Evolutionary conservation across 495 filamentous ascomycete species (phyloP).

Genomic region (Penicillium crystallinum): DNA sequence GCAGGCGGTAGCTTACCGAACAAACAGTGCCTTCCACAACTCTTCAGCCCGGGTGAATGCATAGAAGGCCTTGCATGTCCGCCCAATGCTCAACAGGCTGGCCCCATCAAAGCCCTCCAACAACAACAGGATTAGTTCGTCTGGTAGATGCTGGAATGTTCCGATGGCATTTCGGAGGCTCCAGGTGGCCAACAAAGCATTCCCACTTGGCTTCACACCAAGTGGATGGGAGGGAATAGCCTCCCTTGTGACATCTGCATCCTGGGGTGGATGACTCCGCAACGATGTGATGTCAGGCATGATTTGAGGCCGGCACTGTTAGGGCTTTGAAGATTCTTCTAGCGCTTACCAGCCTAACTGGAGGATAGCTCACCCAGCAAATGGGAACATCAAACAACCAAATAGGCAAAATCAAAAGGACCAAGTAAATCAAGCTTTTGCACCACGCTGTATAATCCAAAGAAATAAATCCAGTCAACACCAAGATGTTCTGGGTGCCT

Average conservation of each 20-base stretch:
- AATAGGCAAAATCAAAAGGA: neutral
- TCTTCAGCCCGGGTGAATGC: conserved; percentile 84
- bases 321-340: conserved; percentile 26
- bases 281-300: conserved; percentile 33
- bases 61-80: conserved; percentile 83
- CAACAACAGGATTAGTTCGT: conserved; percentile 73
- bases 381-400: neutral
- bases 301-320: conserved; percentile 15
- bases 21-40: conserved; percentile 81
- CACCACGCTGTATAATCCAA: neutral
- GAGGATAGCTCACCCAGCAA: conserved; percentile 1
- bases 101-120: conserved; percentile 68
- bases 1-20: conserved; percentile 61
- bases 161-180: conserved; percentile 66
- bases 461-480: neutral
- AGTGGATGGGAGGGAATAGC: conserved; percentile 75
- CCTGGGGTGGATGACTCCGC: conserved; percentile 14
- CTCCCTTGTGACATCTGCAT: conserved; percentile 20
- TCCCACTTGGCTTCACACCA: conserved; percentile 81
- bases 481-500: neutral
- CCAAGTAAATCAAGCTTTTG: neutral
- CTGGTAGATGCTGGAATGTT: conserved; percentile 59
- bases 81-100: conserved; percentile 62
- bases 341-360: conserved; percentile 1
- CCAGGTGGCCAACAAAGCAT: conserved; percentile 61